These are phyloP conservation scores for Epichloe gansuensis DNA, from an alignment of 2,329 filamentous ascomycete genomes.

Conservation along the genomic window DNA sequence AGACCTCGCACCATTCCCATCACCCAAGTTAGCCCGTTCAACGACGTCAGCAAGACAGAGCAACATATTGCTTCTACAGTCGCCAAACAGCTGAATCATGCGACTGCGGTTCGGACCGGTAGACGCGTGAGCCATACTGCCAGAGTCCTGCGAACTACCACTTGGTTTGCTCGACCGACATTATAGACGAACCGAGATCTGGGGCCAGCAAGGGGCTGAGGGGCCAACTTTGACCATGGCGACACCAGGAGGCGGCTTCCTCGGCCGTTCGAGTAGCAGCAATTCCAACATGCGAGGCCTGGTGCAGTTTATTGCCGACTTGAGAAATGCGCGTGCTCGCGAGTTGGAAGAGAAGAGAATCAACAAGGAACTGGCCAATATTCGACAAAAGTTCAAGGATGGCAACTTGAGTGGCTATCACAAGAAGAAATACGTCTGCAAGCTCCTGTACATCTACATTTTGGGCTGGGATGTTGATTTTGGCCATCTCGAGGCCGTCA, in stretches of 20 bases:
- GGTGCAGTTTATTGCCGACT: slow-evolving; percentile 95
- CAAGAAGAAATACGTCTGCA: slow-evolving; percentile 99
- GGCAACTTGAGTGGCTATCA: slow-evolving; percentile 90
- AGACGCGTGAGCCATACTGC: neutral
- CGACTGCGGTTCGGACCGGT: neutral
- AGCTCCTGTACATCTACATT: slow-evolving; percentile 98
- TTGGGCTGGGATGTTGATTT: slow-evolving; percentile 99
- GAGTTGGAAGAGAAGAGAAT: slow-evolving; percentile 98
- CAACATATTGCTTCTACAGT: neutral
- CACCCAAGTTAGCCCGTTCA: neutral
- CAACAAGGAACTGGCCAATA: slow-evolving; percentile 98
- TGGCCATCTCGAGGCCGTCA: slow-evolving; percentile 94
- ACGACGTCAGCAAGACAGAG: neutral
- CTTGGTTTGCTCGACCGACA: neutral
- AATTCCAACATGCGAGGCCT: slow-evolving; percentile 66
- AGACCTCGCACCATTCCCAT: too few relatives aligned
- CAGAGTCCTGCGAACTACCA: neutral
- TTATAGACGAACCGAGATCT: neutral
- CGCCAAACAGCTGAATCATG: neutral
- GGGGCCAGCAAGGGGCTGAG: slow-evolving; percentile 5
- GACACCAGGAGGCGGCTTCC: slow-evolving; percentile 45
- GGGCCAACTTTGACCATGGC: slow-evolving; percentile 31
- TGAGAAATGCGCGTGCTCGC: slow-evolving; percentile 85
- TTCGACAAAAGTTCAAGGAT: slow-evolving; percentile 95
- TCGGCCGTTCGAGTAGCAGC: slow-evolving; percentile 51